Conservation (phyloP, 139 green algal genomes). For the Penium margaritaceum region DNA sequence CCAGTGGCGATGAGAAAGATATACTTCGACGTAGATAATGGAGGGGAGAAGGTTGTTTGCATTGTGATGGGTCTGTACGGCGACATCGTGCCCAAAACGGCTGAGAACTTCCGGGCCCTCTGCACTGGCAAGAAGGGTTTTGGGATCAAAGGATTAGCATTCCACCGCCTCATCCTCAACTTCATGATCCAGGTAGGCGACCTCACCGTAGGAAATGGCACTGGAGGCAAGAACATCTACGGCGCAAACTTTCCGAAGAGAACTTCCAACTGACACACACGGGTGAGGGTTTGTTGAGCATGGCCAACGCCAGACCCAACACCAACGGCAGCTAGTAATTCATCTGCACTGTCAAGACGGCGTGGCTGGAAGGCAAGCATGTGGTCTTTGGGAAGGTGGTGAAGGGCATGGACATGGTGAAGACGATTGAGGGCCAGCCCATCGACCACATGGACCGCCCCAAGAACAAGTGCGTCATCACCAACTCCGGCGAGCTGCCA, state of each 20-base stretch:
- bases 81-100: slow-evolving; percentile 58
- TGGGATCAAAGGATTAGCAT: slow-evolving; percentile 42
- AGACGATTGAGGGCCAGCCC: slow-evolving; percentile 76
- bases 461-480: slow-evolving; percentile 13
- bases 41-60: slow-evolving; percentile 60
- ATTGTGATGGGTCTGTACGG: slow-evolving; percentile 79
- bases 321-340: slow-evolving; percentile 74
- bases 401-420: slow-evolving; percentile 87
- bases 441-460: slow-evolving; percentile 30
- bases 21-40: slow-evolving; percentile 79
- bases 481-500: slow-evolving; percentile 31
- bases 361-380: slow-evolving; percentile 59
- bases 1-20: slow-evolving; percentile 56
- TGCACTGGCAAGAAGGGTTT: slow-evolving; percentile 64
- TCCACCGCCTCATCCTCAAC: slow-evolving; percentile 52
- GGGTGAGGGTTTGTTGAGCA: slow-evolving; percentile 58
- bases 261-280: slow-evolving; percentile 68
- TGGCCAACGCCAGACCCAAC: slow-evolving; percentile 66
- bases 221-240: slow-evolving; percentile 56
- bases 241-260: slow-evolving; percentile 54
- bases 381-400: slow-evolving; percentile 90
- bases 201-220: slow-evolving; percentile 53
- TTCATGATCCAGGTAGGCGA: slow-evolving; percentile 58
- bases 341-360: slow-evolving; percentile 59
- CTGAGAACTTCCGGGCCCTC: slow-evolving; percentile 82